Base-by-base conservation (phyloP, 73 alveolate species). In the Tetrahymena thermophila region DNA sequence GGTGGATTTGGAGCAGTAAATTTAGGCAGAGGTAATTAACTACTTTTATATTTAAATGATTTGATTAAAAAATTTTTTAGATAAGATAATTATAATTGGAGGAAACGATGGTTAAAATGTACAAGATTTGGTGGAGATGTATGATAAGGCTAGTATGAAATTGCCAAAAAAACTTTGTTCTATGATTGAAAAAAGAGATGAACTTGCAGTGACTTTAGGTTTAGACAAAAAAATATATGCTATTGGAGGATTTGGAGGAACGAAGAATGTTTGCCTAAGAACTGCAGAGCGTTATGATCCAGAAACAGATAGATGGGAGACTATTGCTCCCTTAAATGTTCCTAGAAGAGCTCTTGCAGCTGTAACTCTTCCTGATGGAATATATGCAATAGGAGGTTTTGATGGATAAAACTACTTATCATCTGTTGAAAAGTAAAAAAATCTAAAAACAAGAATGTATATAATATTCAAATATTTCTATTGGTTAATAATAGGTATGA, bases 381-480 rank as follows among this genome's bases (percentile, higher is more conserved):
- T 98, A 17, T 98, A 98, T 97, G 99, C 99, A 35, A 97, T 98
- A 17, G 99, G 99, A 25, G 99, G 99, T 19, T 98, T 97, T 95
- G 99, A 98, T 97, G 99, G 99, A 11, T 94, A 96, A 42, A 85
- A 96, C 83, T 98, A 98, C 96, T 95, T 98, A 83, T 94, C 96
- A 43, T 85, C 97, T n/a, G 98, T 97, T 23, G 99, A 98, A 95
- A 97, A 97, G 96, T 97, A 97, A 95, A 93, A 40, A 25, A 93
- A 34, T 35, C 93, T 96, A 19, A 42, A 96, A n/a, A 71, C 3
- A 16, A 50, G 15, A n/a, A n/a, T n/a, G n/a, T n/a, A 3, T 50
- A 71, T 10, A 3, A 1, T 71, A 28, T 71, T 71, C 31, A 14
- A 17, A 71, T 23, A 28, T n/a, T n/a, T 71, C 11, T 4, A 71